phyloP scores from a whole-genome alignment of 192 early-diverging fungal genomes.

The Paraglomus brasilianum region DNA sequence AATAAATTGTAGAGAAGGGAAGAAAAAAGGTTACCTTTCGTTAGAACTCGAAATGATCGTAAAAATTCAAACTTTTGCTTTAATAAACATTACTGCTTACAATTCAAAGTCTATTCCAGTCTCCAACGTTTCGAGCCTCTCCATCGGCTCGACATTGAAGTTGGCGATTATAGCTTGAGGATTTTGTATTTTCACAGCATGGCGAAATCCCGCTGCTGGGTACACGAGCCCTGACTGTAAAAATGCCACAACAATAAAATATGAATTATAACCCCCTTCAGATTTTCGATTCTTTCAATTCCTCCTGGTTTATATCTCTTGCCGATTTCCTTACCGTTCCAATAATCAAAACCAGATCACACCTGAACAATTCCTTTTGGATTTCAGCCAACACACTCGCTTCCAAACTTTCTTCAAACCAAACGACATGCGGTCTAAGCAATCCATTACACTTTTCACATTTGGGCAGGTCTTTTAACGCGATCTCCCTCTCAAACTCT shows the following conservation, averaged over 20 bases:
- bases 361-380: slow-evolving; percentile 8
- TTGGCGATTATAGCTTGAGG: background rate
- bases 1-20: no score
- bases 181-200: background rate
- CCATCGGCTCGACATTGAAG: slow-evolving; percentile 20
- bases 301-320: no score
- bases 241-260: background rate
- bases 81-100: background rate
- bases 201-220: slow-evolving; percentile 13
- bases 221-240: slow-evolving; percentile 15
- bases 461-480: slow-evolving; percentile 11
- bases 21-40: background rate
- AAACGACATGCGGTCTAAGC: slow-evolving; percentile 29
- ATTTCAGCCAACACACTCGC: background rate
- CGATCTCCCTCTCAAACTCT: background rate
- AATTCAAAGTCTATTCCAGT: slow-evolving; percentile 13
- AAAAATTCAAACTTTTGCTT: no score
- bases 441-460: slow-evolving; percentile 21
- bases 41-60: no score
- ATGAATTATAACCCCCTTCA: background rate
- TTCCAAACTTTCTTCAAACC: slow-evolving; percentile 23
- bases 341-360: slow-evolving; percentile 26
- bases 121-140: background rate
- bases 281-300: no score
- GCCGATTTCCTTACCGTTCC: slow-evolving; percentile 5